Evolutionary conservation across 495 filamentous ascomycete species (phyloP), one percentile per base, ranked within the genome.

Genomic region (Hypoxylon perforatum): DNA sequence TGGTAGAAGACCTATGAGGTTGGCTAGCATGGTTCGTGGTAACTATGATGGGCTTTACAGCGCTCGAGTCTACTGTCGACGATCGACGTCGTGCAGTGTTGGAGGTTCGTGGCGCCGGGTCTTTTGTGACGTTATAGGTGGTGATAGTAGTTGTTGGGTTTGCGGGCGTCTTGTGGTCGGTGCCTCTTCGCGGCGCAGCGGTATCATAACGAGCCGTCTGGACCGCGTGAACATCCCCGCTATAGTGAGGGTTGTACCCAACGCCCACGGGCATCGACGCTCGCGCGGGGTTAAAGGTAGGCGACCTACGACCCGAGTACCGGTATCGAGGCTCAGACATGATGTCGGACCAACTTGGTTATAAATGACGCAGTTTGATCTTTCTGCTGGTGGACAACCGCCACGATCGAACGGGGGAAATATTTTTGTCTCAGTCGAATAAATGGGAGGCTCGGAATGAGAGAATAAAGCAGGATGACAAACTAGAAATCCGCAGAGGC

Each of bases 61-160:
- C 46, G 18, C 71, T 53, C 36, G 76, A 58, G 56, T 78, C 83
- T 49, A 76, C 48, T 3, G 77, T 75, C 8, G 78, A 70, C 15
- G 75, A 75, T 8, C 80, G 80, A 59, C 77, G 75, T 23, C 63
- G 63, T 46, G 76, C 78, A 9, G 72, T 66, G 68, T 77, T 80
- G 54, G 77, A 80, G 35, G 71, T 74, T 42, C 77, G 72, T n/a
- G 69, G 55, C 12, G 78, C 36, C 14, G 81, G 75, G 8, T 85
- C 83, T 36, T 78, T 77, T 22, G 75, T 78, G 49, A 84, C 77
- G 36, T 80, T 80, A 65, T 85, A 85, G 14, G 81, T 81, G 19
- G 77, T 82, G 22, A 77, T 63, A 36, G 75, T 76, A 60, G 72
- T 78, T 68, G 70, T 73, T 61, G 71, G 69, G 50, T 49, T 72